Conservation (phyloP, 768 basidiomycete genomes). For the Amanita muscaria region DNA sequence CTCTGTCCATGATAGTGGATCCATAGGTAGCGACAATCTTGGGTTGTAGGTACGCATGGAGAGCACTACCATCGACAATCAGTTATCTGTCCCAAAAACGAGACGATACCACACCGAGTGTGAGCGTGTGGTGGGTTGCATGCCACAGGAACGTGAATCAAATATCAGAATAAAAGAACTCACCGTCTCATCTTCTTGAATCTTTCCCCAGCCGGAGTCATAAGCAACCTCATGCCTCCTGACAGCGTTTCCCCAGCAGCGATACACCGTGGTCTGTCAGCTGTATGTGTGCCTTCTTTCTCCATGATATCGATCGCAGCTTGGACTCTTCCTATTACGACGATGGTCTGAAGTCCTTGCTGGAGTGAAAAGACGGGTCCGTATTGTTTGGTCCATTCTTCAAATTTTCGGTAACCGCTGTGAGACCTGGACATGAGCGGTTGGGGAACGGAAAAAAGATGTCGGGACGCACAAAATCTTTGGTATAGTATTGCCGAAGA, state of each 20-base stretch:
- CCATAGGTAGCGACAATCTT: conserved; percentile 41
- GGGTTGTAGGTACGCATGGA: conserved; percentile 51
- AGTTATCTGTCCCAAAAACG: background rate
- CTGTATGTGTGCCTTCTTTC: conserved; percentile 48
- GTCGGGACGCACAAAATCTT: conserved; percentile 28
- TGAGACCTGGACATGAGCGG: background rate
- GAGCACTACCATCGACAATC: conserved; percentile 27
- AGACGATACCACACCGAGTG: background rate
- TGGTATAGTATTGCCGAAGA: conserved; percentile 33
- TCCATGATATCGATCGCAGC: conserved; percentile 63
- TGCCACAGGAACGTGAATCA: too few relatives aligned
- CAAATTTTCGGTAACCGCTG: conserved; percentile 43
- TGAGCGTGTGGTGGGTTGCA: too few relatives aligned
- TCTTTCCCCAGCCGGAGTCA: conserved; percentile 47
- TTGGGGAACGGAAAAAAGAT: background rate
- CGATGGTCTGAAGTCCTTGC: conserved; percentile 34
- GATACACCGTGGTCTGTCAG: conserved; percentile 46
- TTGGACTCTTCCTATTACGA: conserved; percentile 42
- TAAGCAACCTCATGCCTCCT: conserved; percentile 47
- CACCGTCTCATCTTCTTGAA: conserved; percentile 56
- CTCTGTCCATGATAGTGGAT: conserved; percentile 38
- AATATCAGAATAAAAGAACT: too few relatives aligned
- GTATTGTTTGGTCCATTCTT: conserved; percentile 52
- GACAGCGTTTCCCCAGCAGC: conserved; percentile 53
- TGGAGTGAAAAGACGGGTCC: conserved; percentile 53